Percentiles rank a stretch among this genome's conserved stretches.
Conservation (phyloP, 257 asterid species). For the Echium plantagineum region DNA sequence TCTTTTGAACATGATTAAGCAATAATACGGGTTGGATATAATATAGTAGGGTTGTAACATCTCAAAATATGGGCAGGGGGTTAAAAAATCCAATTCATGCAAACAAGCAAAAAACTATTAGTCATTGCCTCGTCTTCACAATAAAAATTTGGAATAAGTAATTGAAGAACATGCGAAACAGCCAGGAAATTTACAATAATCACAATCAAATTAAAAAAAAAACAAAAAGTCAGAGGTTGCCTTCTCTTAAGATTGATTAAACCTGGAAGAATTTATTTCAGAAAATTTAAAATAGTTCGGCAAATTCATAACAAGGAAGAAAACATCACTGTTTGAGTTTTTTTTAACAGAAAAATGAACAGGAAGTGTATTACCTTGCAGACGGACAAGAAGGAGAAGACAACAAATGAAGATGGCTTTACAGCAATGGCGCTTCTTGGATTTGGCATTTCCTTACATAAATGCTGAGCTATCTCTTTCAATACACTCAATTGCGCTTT, state of each 20-base stretch:
- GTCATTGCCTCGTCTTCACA: background rate
- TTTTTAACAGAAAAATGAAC: too few relatives aligned
- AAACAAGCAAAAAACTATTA: background rate
- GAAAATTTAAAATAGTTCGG: too few relatives aligned
- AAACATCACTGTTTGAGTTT: too few relatives aligned
- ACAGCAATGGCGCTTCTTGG: slow-evolving; percentile 35
- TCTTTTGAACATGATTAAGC: too few relatives aligned
- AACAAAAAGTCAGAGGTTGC: background rate
- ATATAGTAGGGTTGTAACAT: background rate
- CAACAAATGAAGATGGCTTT: slow-evolving; percentile 37
- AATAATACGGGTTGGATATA: too few relatives aligned
- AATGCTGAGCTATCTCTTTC: slow-evolving; percentile 91
- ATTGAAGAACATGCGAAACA: too few relatives aligned
- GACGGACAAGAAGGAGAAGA: slow-evolving; percentile 42
- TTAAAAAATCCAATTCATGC: background rate
- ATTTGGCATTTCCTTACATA: slow-evolving; percentile 66
- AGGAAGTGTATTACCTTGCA: slow-evolving; percentile 47
- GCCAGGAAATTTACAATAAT: background rate
- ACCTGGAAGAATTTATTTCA: background rate
- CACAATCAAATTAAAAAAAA: background rate
- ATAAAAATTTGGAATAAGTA: too few relatives aligned
- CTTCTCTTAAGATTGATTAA: background rate
- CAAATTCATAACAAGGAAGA: too few relatives aligned
- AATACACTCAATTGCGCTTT: slow-evolving; percentile 72
- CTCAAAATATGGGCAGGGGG: background rate